Base-by-base conservation (phyloP, 2,329 filamentous ascomycete genomes). In the Talaromyces funiculosus region DNA sequence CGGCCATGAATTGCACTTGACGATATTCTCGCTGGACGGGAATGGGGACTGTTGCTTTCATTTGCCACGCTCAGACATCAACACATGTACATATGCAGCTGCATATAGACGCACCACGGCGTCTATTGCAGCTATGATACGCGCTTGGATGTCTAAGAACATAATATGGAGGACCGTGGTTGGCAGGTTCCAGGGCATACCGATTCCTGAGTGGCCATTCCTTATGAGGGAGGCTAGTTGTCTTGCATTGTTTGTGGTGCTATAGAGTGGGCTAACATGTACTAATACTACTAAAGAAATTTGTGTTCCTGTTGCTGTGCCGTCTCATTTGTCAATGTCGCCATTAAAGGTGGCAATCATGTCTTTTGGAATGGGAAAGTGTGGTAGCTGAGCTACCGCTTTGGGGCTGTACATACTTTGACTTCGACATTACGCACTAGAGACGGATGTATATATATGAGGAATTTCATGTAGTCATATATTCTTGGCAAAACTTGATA, bases 31-130 rank as follows among this genome's bases (percentile, higher is more conserved):
- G 18, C 47, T 35, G 47, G 47, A 35, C 47, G 47, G 35, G 47
- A 7, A 51, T 18, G 22, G 29, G 10, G 9, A 4, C n/a, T 33
- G 47, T 51, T 51, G n/a, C 10, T 14, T n/a, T 33, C 29, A 51
- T 20, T 22, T 16, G 29, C 4, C 47, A 33, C 18, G 18, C 47
- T 29, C 47, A 33, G 29, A 35, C 26, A 20, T 5, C 7, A 33
- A 33, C 31, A 33, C 7, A 22, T 26, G 14, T 54, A 53, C 33
- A 35, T 18, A n/a, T 33, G 33, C 51, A 54, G 51, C 38, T 38
- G 31, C 51, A 54, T 40, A 26, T 12, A 37, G 51, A 24, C 22
- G 31, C 51, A 54, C 40, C 51, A 54, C 51, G 51, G 51, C 51
- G 33, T 18, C 20, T 54, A 38, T 7, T 20, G 3, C 33, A 38